Percentiles rank a stretch among this genome's conserved stretches.
These are phyloP conservation scores for Suillus alpinus DNA, from an alignment of 768 basidiomycete species.

Conservation along the genomic window DNA sequence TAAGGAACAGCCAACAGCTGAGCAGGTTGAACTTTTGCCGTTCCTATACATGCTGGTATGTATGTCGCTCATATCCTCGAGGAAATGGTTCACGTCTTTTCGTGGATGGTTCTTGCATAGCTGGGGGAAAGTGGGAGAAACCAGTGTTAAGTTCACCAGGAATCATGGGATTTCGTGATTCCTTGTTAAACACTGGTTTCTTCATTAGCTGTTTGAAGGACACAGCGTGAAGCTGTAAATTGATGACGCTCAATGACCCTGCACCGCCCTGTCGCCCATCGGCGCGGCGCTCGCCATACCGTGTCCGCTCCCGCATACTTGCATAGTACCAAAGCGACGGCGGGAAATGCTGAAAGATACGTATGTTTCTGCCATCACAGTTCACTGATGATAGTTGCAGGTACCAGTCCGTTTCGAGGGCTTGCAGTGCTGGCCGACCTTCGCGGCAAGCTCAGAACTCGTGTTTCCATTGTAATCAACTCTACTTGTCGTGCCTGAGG, in stretches of 20 bases:
- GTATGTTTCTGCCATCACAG: too few species aligned
- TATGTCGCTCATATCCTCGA: not conserved
- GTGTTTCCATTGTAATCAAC: not conserved
- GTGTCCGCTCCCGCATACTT: too few species aligned
- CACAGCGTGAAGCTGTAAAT: not conserved
- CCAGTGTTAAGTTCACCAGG: not conserved
- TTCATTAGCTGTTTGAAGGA: not conserved
- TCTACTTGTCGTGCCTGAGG: not conserved
- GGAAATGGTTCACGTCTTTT: not conserved
- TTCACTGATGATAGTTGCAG: too few species aligned
- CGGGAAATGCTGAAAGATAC: too few species aligned
- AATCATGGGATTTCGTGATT: not conserved
- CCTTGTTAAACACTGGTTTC: not conserved
- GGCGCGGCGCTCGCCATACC: not conserved
- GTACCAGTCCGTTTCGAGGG: too few species aligned
- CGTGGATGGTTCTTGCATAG: not conserved
- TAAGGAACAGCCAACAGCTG: not conserved
- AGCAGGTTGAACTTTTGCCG: not conserved
- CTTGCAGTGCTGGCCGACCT: too few species aligned
- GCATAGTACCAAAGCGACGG: too few species aligned
- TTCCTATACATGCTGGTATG: not conserved
- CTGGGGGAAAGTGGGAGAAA: not conserved
- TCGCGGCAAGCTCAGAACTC: too few species aligned
- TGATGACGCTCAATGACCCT: not conserved
- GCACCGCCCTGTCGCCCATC: not conserved